Conservation (phyloP, 306 rosid species). For the Lupinus albus region DNA sequence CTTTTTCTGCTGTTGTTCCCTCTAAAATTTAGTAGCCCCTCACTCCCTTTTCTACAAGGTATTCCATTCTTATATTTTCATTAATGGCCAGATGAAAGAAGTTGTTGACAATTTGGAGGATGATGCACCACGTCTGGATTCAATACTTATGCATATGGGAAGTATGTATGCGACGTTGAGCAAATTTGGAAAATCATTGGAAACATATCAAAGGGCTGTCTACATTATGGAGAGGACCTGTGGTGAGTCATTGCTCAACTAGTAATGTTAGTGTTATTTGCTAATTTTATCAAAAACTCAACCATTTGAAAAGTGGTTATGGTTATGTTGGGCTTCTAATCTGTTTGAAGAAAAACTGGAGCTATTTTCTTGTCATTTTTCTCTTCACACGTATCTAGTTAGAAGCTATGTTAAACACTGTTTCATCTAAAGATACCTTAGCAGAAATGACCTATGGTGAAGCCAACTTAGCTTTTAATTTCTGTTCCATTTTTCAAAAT, state of each 20-base stretch:
- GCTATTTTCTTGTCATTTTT: slow-evolving; percentile 33
- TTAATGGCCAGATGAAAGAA: slow-evolving; percentile 68
- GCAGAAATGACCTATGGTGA: slow-evolving; percentile 10
- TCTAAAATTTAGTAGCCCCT: no score
- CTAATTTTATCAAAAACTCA: not conserved
- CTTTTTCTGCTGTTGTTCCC: slow-evolving; percentile 10
- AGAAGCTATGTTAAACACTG: slow-evolving; percentile 18
- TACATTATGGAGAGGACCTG: slow-evolving; percentile 61
- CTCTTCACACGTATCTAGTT: slow-evolving; percentile 2
- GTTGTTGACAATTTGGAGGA: slow-evolving; percentile 70
- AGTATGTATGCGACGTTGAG: slow-evolving; percentile 74
- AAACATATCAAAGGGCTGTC: slow-evolving; percentile 70
- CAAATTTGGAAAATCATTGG: slow-evolving; percentile 63
- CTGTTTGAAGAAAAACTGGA: slow-evolving; percentile 13
- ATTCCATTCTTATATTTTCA: slow-evolving; percentile 39
- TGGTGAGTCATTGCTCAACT: slow-evolving; percentile 53
- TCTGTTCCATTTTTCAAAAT: slow-evolving; percentile 10
- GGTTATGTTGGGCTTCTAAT: slow-evolving; percentile 32
- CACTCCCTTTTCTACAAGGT: slow-evolving; percentile 30
- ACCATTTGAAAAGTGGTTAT: slow-evolving; percentile 15
- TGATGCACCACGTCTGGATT: slow-evolving; percentile 65
- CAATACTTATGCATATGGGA: slow-evolving; percentile 91
- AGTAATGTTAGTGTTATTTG: slow-evolving; percentile 30
- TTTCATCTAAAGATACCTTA: slow-evolving; percentile 26
- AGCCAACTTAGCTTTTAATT: slow-evolving; percentile 24